Evolutionary conservation across 2,329 filamentous ascomycete species (phyloP).

Genomic region (Aspergillus sp.): DNA sequence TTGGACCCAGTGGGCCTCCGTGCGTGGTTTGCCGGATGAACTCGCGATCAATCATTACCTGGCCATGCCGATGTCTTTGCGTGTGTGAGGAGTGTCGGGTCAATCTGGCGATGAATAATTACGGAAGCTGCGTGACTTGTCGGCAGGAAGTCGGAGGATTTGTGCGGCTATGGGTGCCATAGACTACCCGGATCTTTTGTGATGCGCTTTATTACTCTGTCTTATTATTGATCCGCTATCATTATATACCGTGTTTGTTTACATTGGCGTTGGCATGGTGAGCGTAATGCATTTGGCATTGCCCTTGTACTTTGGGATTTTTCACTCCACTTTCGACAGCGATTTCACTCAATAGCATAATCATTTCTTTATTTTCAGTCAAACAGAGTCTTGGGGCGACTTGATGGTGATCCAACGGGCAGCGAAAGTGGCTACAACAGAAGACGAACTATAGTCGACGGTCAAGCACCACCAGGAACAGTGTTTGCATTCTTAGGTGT

Average conservation of each 20-base stretch:
- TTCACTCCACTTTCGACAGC: background rate
- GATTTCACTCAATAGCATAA: background rate
- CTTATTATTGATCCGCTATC: background rate
- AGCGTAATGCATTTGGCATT: background rate
- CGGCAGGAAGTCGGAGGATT: slow-evolving; percentile 85
- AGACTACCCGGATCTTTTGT: slow-evolving; percentile 3
- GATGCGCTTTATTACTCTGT: background rate
- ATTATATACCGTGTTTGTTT: background rate
- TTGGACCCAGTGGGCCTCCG: slow-evolving; percentile 73
- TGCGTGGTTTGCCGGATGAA: slow-evolving; percentile 91
- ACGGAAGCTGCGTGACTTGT: slow-evolving; percentile 94
- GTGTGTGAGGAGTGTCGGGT: slow-evolving; percentile 94
- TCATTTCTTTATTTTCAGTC: background rate
- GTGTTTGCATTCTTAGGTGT: too few relatives aligned
- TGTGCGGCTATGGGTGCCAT: slow-evolving; percentile 84
- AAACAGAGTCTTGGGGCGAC: too few relatives aligned
- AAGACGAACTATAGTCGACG: too few relatives aligned
- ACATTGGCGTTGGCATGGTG: background rate
- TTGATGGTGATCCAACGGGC: too few relatives aligned
- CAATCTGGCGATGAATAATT: slow-evolving; percentile 93
- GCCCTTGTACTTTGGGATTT: background rate
- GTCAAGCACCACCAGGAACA: too few relatives aligned
- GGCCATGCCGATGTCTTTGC: slow-evolving; percentile 93
- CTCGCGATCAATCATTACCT: slow-evolving; percentile 86
- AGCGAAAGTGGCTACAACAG: too few relatives aligned